Evolutionary conservation across 371 early-diverging fungal genomes (phyloP), one percentile per base, ranked within the genome.

Genomic region (Batkoa obscura): DNA sequence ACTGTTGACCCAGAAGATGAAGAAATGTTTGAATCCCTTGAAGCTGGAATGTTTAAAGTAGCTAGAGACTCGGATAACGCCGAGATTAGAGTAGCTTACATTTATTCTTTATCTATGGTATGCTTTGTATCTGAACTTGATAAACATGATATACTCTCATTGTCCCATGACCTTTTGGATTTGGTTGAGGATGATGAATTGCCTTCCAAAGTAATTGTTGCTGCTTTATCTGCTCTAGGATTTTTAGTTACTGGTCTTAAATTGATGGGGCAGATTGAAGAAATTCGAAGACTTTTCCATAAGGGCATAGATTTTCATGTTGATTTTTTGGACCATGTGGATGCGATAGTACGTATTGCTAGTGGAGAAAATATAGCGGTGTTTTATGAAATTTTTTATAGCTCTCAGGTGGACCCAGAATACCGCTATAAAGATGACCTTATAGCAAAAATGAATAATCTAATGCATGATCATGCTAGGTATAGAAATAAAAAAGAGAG

Each of bases 1-100:
- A 43, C 53, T 36, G 15, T 53, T n/a, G 53, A 53, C 34, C 53
- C 53, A 35, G 53, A 53, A 32, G 53, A 53, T 38, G 53, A 53
- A 13, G 53, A 53, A 23, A 53, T 53, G 53, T 53, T 53, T 41
- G 53, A 53, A 35, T 12, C 15, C 30, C 34, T 53, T 32, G 53
- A 53, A n/a, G n/a, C 1, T 53, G 53, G 53, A 9, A 53, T 53
- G 53, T 30, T 39, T 34, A 53, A 53, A 39, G 53, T 53, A 37
- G 53, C 53, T 37, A 17, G 53, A 12, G 53, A 53, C 30, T 53
- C 53, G 3, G 53, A 53, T 15, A 34, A 53, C 38, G 0, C n/a
- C 17, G 36, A 38, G 2, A 32, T 55, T 8, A 42, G 39, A 33
- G 42, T 31, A 8, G 55, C 43, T 31, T 43, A 15, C 12, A 10